Base-by-base conservation (phyloP, 257 asterid genomes). In the Parsonsia alboflavescens region DNA sequence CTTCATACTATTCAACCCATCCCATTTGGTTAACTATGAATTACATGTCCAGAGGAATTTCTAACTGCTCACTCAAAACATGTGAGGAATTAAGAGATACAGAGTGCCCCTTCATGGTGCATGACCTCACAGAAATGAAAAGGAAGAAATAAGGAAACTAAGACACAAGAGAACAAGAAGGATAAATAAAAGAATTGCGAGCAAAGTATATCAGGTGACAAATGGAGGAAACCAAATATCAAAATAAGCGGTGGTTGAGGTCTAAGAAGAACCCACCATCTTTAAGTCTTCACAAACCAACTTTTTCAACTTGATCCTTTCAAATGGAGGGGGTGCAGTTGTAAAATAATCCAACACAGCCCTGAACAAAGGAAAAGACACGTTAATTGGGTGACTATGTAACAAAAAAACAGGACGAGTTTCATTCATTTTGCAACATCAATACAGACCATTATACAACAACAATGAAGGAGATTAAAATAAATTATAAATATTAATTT, bases 311-410 rank as follows among this genome's bases (percentile, higher is more conserved):
- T 66, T 84, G n/a, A 92, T 81, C 85, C 93, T 87, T 82, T 90
- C 83, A 46, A 92, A 95, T 21, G 99, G 98, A 78, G 97, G 88
- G 80, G 98, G 97, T 67, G 98, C 93, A 84, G 70, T 80, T 61
- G 81, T 73, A 76, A 92, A 90, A 86, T 95, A 95, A 80, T 80
- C 80, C 72, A 88, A 81, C 66, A 89, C 78, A 50, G 86, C 72
- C 96, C 99, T 94, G 90, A 79, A 77, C 46, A 79, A 84, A 74
- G 41, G 46, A 52, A 75, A 78, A 39, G 22, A 58, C 46, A 28
- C 7, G 54, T 81, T 73, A 79, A 11, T 41, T 59, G 33, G 75
- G 19, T 39, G 7, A 5, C 50, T 0, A 7, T 16, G 49, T 5
- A 39, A 77, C 24, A 16, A 52, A 56, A 36, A 46, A 57, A 68